Conservation (phyloP, 306 rosid species). For the Albizia julibrissin region DNA sequence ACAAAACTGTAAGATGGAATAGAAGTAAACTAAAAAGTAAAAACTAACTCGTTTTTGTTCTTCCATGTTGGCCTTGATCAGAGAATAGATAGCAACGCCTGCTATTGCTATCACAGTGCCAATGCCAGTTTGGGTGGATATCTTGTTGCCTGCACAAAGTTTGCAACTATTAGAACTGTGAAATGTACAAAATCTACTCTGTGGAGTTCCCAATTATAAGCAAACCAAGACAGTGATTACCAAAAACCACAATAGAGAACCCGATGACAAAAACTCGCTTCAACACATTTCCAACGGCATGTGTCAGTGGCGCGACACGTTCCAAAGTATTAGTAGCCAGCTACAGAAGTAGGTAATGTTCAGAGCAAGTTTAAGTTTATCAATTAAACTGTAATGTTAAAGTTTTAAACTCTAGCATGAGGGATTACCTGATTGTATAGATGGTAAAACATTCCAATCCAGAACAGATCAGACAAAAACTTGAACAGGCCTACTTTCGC, state of each 20-base stretch:
- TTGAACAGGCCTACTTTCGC: constrained; percentile 68
- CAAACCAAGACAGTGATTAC: constrained; percentile 40
- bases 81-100: constrained; percentile 76
- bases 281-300: constrained; percentile 82
- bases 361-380: background rate
- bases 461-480: constrained; percentile 70
- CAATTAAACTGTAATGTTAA: background rate
- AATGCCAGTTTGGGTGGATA: constrained; percentile 75
- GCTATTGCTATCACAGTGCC: constrained; percentile 77
- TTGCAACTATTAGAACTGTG: constrained; percentile 15
- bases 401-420: background rate
- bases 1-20: background rate
- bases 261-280: constrained; percentile 85
- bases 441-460: constrained; percentile 80
- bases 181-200: background rate
- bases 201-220: background rate
- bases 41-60: constrained; percentile 59
- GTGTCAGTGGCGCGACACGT: constrained; percentile 77
- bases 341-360: constrained; percentile 38
- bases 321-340: constrained; percentile 79
- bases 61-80: constrained; percentile 73
- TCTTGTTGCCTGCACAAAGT: constrained; percentile 56
- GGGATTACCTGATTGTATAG: constrained; percentile 69
- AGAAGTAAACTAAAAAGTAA: background rate
- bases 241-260: constrained; percentile 73